A percentile compares a stretch with the other conserved stretches of the same genome.
phyloP scores from a whole-genome alignment of 2,329 filamentous ascomycete species.

The Aspergillus chevalieri region DNA sequence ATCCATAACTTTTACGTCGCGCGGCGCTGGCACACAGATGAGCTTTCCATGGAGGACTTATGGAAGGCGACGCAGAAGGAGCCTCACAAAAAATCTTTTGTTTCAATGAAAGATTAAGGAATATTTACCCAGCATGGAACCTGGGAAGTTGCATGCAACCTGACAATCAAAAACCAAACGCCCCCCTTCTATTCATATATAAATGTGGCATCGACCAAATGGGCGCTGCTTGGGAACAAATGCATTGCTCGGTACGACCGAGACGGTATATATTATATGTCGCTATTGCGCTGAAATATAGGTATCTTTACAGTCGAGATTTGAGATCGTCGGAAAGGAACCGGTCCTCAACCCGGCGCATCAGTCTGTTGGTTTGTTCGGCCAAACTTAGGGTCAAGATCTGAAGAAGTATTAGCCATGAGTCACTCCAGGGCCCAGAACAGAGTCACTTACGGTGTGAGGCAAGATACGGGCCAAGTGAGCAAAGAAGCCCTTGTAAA shows the following conservation, averaged over 20 bases:
- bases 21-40: no score
- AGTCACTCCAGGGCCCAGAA: not conserved
- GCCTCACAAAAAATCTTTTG: no score
- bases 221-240: not conserved
- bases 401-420: slow-evolving; percentile 31
- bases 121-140: not conserved
- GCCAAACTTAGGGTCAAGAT: slow-evolving; percentile 88
- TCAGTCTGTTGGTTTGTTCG: slow-evolving; percentile 92
- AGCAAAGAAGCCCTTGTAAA: slow-evolving; percentile 97
- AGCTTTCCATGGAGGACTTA: no score
- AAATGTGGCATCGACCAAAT: not conserved
- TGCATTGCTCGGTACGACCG: not conserved
- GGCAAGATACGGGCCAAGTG: slow-evolving; percentile 91
- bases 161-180: slow-evolving; percentile 11
- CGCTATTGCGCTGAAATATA: not conserved
- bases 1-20: no score
- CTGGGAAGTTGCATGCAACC: slow-evolving; percentile 1
- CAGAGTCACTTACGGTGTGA: slow-evolving; percentile 59
- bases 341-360: slow-evolving; percentile 68
- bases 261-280: not conserved
- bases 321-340: slow-evolving; percentile 45
- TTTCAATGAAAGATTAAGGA: no score
- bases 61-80: no score
- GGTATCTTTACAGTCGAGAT: slow-evolving; percentile 40
- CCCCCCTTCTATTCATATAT: slow-evolving; percentile 13